These are phyloP conservation scores for Aspergillus pseudoviridinutans DNA, from an alignment of 2,329 filamentous ascomycete genomes.

Conservation along the genomic window DNA sequence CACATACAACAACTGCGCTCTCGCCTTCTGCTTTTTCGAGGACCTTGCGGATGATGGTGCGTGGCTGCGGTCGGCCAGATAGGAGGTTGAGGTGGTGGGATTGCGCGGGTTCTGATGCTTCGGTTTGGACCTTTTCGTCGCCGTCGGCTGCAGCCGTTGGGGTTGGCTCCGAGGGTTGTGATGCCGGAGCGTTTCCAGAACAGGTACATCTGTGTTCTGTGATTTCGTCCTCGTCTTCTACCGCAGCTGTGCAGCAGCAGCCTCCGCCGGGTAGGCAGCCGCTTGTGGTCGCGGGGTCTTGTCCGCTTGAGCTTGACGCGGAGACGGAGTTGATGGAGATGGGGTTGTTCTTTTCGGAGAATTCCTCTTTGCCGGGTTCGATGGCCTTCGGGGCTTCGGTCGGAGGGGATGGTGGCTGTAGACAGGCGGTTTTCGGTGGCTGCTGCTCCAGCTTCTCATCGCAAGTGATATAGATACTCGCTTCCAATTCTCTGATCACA, in stretches of 20 bases:
- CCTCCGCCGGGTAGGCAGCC: constrained; percentile 25
- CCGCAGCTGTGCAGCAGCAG: constrained; percentile 49
- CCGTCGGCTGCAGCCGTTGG: background rate
- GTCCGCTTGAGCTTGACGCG: background rate
- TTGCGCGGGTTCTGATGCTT: constrained; percentile 2
- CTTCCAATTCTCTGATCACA: constrained; percentile 44
- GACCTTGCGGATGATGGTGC: constrained; percentile 50
- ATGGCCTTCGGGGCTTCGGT: background rate
- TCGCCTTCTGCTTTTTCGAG: constrained; percentile 60
- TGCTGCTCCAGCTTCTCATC: constrained; percentile 42
- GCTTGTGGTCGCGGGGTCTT: background rate
- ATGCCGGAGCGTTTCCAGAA: constrained; percentile 21
- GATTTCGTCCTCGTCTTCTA: constrained; percentile 45
- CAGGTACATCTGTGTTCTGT: constrained; percentile 35
- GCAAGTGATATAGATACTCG: constrained; percentile 55
- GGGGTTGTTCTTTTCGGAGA: constrained; percentile 16
- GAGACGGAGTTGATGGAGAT: constrained; percentile 17
- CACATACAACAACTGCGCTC: constrained; percentile 60
- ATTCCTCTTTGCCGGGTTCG: constrained; percentile 8
- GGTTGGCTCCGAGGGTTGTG: background rate
- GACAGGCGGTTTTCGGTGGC: background rate
- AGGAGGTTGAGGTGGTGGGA: constrained; percentile 26
- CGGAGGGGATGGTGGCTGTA: background rate
- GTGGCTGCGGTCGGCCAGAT: constrained; percentile 51
- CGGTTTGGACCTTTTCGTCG: constrained; percentile 1